Evolutionary conservation across 345 rosid genomes (phyloP).

Genomic region (Linum tenue): DNA sequence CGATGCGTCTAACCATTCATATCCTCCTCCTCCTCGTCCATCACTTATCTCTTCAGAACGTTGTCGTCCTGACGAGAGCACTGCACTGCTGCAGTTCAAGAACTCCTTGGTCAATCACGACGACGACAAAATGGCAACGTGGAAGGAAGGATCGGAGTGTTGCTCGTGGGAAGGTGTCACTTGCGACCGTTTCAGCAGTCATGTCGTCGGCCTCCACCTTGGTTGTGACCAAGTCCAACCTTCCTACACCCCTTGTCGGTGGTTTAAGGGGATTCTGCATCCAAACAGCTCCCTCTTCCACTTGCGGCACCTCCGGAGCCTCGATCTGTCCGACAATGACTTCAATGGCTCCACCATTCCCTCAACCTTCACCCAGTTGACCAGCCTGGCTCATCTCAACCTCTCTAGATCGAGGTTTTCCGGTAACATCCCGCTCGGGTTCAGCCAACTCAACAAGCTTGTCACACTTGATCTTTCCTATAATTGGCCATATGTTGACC

Average conservation of each 20-base stretch:
- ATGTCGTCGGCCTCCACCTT: constrained; percentile 21
- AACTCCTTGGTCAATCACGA: background rate
- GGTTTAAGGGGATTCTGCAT: constrained; percentile 1
- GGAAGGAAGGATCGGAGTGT: constrained; percentile 19
- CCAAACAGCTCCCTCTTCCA: constrained; percentile 17
- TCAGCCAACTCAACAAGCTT: constrained; percentile 5
- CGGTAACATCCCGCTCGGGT: background rate
- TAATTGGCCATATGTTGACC: background rate
- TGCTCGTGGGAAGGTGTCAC: constrained; percentile 28
- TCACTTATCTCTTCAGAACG: background rate
- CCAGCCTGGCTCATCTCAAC: constrained; percentile 9
- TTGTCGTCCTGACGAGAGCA: constrained; percentile 3
- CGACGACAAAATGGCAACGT: constrained; percentile 7
- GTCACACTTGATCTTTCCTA: constrained; percentile 16
- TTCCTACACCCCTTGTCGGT: background rate
- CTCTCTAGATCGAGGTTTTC: background rate
- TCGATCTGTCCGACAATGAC: constrained; percentile 22
- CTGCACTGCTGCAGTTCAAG: constrained; percentile 17
- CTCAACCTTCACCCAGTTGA: constrained; percentile 4
- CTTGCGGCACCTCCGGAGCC: constrained; percentile 15
- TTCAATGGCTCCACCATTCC: constrained; percentile 10
- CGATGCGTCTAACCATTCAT: background rate
- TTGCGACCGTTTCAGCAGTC: constrained; percentile 12
- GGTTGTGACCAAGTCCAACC: background rate
- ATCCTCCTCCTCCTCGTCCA: background rate